Evolutionary conservation across 352 stramenopile genomes (phyloP).

Genomic region (Phytopythium cucurbitacearum): DNA sequence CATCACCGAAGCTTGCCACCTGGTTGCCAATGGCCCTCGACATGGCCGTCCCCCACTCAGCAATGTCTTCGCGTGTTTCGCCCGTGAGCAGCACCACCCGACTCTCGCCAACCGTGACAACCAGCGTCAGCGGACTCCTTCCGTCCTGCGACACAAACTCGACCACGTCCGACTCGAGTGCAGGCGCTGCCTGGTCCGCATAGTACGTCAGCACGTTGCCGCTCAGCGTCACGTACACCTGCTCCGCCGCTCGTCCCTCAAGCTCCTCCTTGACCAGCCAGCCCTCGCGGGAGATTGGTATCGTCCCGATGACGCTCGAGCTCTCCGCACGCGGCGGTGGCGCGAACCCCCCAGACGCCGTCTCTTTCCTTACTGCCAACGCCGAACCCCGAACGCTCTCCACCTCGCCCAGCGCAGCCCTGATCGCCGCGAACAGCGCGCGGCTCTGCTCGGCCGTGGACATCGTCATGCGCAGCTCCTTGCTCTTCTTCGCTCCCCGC

Average conservation of each 20-base stretch:
- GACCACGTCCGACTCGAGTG: conserved; percentile 22
- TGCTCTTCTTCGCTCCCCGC: conserved; percentile 40
- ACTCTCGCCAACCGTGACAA: conserved; percentile 8
- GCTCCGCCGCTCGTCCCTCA: conserved; percentile 37
- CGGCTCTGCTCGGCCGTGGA: conserved; percentile 43
- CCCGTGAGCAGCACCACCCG: conserved; percentile 13
- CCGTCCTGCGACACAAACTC: conserved; percentile 17
- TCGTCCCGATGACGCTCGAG: not conserved
- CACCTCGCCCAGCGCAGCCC: conserved; percentile 31
- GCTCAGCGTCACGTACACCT: conserved; percentile 44
- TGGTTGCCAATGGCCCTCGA: conserved; percentile 16
- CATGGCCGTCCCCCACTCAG: conserved; percentile 21
- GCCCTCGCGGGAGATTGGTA: conserved; percentile 7
- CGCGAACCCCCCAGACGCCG: not conserved
- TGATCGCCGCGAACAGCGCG: conserved; percentile 42
- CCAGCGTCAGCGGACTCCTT: conserved; percentile 17
- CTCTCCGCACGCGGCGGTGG: not conserved
- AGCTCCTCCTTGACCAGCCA: conserved; percentile 40
- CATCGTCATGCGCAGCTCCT: conserved; percentile 67
- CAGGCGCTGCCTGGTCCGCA: conserved; percentile 18
- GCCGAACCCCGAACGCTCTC: conserved; percentile 17
- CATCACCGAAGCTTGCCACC: conserved; percentile 6
- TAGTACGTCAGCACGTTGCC: conserved; percentile 54
- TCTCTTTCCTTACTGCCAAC: not conserved
- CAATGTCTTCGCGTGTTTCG: conserved; percentile 26